A percentile compares a stretch with the other conserved stretches of the same genome.
Evolutionary conservation across 495 filamentous ascomycete species (phyloP).

Genomic region (Haplographium delicatum): DNA sequence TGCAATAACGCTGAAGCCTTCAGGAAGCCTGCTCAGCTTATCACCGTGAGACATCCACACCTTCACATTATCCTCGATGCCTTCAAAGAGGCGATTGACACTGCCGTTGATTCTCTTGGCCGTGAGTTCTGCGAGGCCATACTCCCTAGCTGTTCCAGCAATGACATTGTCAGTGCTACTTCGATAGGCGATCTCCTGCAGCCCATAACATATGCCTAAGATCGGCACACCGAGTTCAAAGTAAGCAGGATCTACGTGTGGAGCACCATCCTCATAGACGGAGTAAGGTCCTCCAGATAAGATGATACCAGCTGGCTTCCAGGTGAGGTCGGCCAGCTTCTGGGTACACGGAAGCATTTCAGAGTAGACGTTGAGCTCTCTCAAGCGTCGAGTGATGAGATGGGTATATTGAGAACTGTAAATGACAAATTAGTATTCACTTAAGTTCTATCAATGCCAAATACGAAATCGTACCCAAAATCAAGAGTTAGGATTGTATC

Average conservation of each 20-base stretch:
- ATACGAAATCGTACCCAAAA: slow-evolving; percentile 25
- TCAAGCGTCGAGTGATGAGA: slow-evolving; percentile 70
- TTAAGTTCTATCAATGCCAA: no score
- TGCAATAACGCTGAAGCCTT: slow-evolving; percentile 66
- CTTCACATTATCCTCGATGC: slow-evolving; percentile 58
- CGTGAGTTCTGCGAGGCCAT: slow-evolving; percentile 53
- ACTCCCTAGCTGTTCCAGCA: slow-evolving; percentile 66
- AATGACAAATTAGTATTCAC: no score
- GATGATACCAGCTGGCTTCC: slow-evolving; percentile 77
- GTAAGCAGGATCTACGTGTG: slow-evolving; percentile 71
- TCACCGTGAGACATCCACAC: slow-evolving; percentile 89
- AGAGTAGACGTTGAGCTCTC: slow-evolving; percentile 78
- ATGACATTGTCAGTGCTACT: slow-evolving; percentile 66
- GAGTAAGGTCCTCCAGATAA: slow-evolving; percentile 72
- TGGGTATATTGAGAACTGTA: slow-evolving; percentile 58
- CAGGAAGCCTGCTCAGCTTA: slow-evolving; percentile 68
- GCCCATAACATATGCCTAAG: slow-evolving; percentile 71
- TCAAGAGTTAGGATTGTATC: slow-evolving; percentile 26
- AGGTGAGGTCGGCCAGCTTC: slow-evolving; percentile 72
- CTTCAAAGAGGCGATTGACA: slow-evolving; percentile 68
- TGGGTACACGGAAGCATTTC: slow-evolving; percentile 93
- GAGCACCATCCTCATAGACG: slow-evolving; percentile 67
- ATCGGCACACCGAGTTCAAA: slow-evolving; percentile 76
- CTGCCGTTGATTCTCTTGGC: slow-evolving; percentile 41
- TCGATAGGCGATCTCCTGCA: slow-evolving; percentile 80